phyloP scores from a whole-genome alignment of 148 eudicot genomes.

The Cornus controversa region DNA sequence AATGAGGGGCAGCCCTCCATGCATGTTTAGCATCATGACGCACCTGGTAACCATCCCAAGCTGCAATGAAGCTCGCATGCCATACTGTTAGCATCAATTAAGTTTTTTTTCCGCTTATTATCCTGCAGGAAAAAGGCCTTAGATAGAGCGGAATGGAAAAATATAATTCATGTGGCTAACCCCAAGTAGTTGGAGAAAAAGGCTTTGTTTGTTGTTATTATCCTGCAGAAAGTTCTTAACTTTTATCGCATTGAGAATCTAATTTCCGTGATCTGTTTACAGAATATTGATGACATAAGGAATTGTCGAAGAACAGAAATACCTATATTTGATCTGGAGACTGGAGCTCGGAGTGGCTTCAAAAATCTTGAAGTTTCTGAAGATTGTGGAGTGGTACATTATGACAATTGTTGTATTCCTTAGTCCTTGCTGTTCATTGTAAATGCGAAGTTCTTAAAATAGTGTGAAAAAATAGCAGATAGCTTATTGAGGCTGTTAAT shows the following conservation, averaged over 20 bases:
- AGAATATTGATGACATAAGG: conserved; percentile 88
- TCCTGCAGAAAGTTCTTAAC: neutral
- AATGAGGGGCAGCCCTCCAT: no score
- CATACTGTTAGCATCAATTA: no score
- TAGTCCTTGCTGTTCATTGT: neutral
- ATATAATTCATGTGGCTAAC: neutral
- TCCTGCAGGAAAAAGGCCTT: no score
- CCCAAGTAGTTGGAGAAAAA: no score
- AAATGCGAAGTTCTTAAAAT: neutral
- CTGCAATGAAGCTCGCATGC: no score
- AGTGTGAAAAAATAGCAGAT: neutral
- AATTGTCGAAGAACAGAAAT: conserved; percentile 66
- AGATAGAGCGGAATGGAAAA: no score
- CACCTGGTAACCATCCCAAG: no score
- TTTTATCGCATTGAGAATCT: neutral
- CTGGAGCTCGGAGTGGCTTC: conserved; percentile 78
- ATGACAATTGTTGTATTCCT: neutral
- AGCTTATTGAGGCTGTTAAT: neutral
- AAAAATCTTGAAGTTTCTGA: conserved; percentile 90
- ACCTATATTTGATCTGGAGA: conserved; percentile 86
- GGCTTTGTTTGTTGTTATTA: neutral
- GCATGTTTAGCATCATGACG: no score
- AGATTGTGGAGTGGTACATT: conserved; percentile 94
- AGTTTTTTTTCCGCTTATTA: no score
- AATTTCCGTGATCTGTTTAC: conserved; percentile 21